Conservation (phyloP, 768 basidiomycete genomes). For the Amanita phalloides region DNA sequence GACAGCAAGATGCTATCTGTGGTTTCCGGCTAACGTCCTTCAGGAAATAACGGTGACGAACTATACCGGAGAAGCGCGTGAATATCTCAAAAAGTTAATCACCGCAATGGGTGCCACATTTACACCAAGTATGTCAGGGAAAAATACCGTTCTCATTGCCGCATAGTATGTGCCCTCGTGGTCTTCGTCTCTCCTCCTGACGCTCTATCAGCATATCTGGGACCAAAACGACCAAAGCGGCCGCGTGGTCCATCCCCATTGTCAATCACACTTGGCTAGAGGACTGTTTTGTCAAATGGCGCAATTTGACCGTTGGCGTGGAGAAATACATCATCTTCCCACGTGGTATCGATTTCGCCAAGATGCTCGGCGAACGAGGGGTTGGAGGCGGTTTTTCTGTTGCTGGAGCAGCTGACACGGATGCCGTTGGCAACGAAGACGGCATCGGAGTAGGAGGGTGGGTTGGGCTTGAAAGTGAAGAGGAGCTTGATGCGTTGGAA, state of each 20-base stretch:
- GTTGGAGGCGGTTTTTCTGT: slow-evolving; percentile 17
- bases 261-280: slow-evolving; percentile 91
- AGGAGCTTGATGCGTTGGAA: slow-evolving; percentile 1
- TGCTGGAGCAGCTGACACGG: background rate
- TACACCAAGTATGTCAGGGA: slow-evolving; percentile 69
- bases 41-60: slow-evolving; percentile 82
- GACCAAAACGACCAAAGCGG: slow-evolving; percentile 63
- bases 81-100: slow-evolving; percentile 83
- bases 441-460: slow-evolving; percentile 2
- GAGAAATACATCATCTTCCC: slow-evolving; percentile 67
- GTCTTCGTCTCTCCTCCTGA: background rate
- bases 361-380: slow-evolving; percentile 30
- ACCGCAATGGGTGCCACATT: slow-evolving; percentile 66
- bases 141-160: slow-evolving; percentile 75
- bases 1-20: background rate
- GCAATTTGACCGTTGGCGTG: slow-evolving; percentile 46
- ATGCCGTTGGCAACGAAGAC: slow-evolving; percentile 8
- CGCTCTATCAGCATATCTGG: slow-evolving; percentile 24
- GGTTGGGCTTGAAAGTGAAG: slow-evolving; percentile 5
- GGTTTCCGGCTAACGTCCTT: background rate
- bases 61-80: slow-evolving; percentile 77
- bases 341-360: slow-evolving; percentile 52
- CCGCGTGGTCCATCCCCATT: slow-evolving; percentile 73
- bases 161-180: slow-evolving; percentile 51
- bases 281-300: slow-evolving; percentile 81